Conservation (phyloP, 768 basidiomycete species). For the Glaciozyma martinii region DNA sequence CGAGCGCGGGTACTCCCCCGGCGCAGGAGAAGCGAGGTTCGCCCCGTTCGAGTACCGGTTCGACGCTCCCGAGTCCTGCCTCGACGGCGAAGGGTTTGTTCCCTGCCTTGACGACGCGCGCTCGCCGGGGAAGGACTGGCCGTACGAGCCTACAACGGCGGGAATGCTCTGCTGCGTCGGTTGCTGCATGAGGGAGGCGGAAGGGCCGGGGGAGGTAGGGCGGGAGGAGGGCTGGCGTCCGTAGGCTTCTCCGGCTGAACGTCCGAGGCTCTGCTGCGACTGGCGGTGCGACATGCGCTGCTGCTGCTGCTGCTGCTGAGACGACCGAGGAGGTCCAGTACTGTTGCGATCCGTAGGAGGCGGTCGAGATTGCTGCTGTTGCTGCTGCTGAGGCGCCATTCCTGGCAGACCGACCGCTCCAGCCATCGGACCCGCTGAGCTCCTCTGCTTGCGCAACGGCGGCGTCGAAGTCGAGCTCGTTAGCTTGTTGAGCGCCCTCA, state of each 20-base stretch:
- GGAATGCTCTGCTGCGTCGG: slow-evolving; percentile 2
- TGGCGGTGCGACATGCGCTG: not conserved
- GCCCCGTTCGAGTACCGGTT: slow-evolving; percentile 4
- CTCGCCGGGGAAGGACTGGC: slow-evolving; percentile 81
- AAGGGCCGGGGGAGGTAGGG: slow-evolving; percentile 36
- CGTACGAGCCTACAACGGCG: slow-evolving; percentile 49
- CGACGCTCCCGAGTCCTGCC: slow-evolving; percentile 5
- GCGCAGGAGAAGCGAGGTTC: not conserved
- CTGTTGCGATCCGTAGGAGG: no score
- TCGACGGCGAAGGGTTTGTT: slow-evolving; percentile 6
- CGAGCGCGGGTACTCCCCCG: slow-evolving; percentile 1
- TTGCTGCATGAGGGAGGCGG: slow-evolving; percentile 31
- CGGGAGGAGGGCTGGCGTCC: slow-evolving; percentile 1
- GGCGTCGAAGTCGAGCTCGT: slow-evolving; percentile 71
- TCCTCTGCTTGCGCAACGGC: slow-evolving; percentile 23
- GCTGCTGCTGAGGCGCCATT: not conserved
- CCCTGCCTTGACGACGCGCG: slow-evolving; percentile 16
- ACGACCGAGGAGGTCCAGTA: no score
- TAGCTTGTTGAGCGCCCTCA: slow-evolving; percentile 22
- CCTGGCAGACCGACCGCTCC: slow-evolving; percentile 14
- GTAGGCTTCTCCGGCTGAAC: not conserved
- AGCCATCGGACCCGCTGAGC: not conserved
- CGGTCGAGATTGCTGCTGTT: not conserved
- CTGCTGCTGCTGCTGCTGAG: no score
- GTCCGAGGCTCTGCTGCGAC: slow-evolving; percentile 11